Base-by-base conservation (phyloP, 805 yeast genomes). In the Wickerhamomyces canadensis region DNA sequence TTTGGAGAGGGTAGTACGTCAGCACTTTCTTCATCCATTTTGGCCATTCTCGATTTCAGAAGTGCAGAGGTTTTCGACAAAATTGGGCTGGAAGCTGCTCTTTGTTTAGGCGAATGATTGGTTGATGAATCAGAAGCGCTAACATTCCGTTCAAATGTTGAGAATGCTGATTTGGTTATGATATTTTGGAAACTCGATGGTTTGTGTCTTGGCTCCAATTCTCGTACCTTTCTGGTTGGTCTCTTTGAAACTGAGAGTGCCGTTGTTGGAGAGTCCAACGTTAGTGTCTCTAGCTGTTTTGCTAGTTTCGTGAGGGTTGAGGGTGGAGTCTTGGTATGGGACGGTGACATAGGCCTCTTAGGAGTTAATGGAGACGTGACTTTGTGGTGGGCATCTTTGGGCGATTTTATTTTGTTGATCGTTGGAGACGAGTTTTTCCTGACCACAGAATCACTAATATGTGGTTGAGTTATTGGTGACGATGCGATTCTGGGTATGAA, bases 401-500 rank as follows among this genome's bases (percentile, higher is more conserved):
- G 13, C 15, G 5, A 6, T 12, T 24, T 28, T 19, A 27, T 13
- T 16, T 30, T 34, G 27, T 37, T 32, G 24, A 31, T 36, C 11
- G 40, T 27, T 8, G 47, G 49, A 3, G 48, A 40, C 12, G 41
- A 22, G 9, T 12, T 14, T 30, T 19, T 30, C 24, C 25, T 30
- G 13, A 17, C 6, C n/a, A 15, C 4, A 6, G 2, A 25, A 8
- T n/a, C 27, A 13, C 9, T 13, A 5, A 22, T 17, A 13, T 11
- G 7, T 16, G 32, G 19, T 6, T 5, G 27, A 10, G 38, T 23
- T n/a, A 27, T 25, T 5, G 55, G 50, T 1, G 55, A 44, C 1
- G 54, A 47, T 4, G 44, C 38, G 19, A 49, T 49, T 33, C 54
- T 45, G 14, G 55, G 54, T 13, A 52, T 51, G 4, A 42, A 17